A percentile compares a stretch with the other conserved stretches of the same genome.
Evolutionary conservation across 1,139 yeast species (phyloP).

Genomic region (Diutina ranongensis): DNA sequence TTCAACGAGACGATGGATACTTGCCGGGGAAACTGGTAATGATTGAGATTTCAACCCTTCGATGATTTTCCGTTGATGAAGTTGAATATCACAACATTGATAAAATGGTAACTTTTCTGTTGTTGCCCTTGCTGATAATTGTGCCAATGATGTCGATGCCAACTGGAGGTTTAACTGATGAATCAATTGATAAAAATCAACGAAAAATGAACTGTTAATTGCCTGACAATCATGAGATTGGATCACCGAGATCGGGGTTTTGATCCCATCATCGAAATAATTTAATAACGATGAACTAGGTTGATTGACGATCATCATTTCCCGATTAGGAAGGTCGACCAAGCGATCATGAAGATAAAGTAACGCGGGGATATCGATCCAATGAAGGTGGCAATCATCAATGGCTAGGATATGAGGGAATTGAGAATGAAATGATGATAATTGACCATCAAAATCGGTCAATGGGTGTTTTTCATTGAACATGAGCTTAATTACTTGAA

Average conservation of each 20-base stretch:
- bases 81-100: conserved; percentile 38
- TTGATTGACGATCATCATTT: too few species aligned
- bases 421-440: background rate
- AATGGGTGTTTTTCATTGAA: background rate
- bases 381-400: background rate
- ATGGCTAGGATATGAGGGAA: background rate
- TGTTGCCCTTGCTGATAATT: conserved; percentile 16
- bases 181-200: background rate
- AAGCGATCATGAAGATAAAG: background rate
- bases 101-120: conserved; percentile 32
- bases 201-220: background rate
- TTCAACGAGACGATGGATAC: conserved; percentile 8
- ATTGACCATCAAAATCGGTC: background rate
- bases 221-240: background rate
- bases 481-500: background rate
- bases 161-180: background rate
- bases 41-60: too few species aligned
- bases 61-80: conserved; percentile 29
- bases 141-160: background rate
- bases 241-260: background rate
- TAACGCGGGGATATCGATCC: conserved; percentile 1
- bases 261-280: background rate
- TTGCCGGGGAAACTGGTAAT: too few species aligned
- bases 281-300: too few species aligned
- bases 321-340: background rate